A percentile compares a stretch with the other conserved stretches of the same genome.
Conservation (phyloP, 225 moss, liverwort and hornwort species). For the Sphagnum tenellum region DNA sequence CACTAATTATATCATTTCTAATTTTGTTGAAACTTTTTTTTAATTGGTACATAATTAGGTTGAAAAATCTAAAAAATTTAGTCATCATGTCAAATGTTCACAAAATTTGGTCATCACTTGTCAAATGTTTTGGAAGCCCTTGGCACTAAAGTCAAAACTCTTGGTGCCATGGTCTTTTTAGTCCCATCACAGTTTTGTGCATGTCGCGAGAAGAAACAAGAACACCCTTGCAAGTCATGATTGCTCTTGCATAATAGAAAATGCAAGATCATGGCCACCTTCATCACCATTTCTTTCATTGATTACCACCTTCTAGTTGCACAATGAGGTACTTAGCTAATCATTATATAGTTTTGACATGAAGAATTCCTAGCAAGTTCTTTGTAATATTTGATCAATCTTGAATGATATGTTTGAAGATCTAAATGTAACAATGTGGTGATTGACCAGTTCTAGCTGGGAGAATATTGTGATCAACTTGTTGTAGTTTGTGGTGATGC, state of each 20-base stretch:
- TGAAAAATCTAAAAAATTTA: no score
- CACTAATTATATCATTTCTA: no score
- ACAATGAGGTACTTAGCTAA: conserved; percentile 20
- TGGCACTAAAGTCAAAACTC: no score
- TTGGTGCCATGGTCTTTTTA: background rate
- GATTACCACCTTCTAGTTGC: conserved; percentile 19
- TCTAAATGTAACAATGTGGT: background rate
- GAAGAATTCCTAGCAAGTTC: background rate
- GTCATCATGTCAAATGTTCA: no score
- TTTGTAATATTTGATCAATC: no score
- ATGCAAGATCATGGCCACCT: conserved; percentile 22
- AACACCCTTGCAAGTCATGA: conserved; percentile 11
- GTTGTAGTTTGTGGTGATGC: conserved; percentile 23
- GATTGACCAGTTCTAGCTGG: background rate
- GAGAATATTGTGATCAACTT: background rate
- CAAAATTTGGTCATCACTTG: no score
- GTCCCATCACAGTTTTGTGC: conserved; percentile 16
- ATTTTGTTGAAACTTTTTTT: no score
- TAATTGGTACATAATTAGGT: no score
- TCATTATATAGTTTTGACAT: background rate
- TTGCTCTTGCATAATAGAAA: conserved; percentile 30
- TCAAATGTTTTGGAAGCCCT: no score
- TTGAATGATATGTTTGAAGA: no score
- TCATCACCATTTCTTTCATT: conserved; percentile 18
- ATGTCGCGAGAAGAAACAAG: conserved; percentile 3